These are phyloP conservation scores for Cronartium quercuum DNA, from an alignment of 1,284 basidiomycete genomes.

Conservation along the genomic window DNA sequence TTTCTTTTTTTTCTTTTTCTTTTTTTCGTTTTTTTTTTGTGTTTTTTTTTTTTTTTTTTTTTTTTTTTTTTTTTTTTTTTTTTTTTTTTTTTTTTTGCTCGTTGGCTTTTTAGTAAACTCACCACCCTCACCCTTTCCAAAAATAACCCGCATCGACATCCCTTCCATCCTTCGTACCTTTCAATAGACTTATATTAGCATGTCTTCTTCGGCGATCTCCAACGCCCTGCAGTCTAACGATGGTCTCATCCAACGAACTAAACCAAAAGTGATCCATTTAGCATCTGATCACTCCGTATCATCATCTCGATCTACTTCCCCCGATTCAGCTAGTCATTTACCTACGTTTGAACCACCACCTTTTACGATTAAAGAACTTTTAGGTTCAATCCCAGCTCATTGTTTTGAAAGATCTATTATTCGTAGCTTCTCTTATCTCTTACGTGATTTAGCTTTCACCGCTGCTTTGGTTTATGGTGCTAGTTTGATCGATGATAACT, in stretches of 20 bases:
- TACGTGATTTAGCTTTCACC: constrained; percentile 25
- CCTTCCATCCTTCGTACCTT: no score
- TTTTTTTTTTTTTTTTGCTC: no score
- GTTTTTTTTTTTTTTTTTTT: neutral
- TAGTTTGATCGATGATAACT: constrained; percentile 16
- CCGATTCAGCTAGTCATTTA: neutral
- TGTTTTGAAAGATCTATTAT: constrained; percentile 88
- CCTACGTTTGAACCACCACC: constrained; percentile 18
- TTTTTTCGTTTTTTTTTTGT: neutral
- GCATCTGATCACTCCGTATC: constrained; percentile 6
- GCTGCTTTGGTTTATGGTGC: constrained; percentile 6
- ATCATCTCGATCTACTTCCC: constrained; percentile 20
- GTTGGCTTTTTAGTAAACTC: no score
- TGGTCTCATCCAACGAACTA: neutral
- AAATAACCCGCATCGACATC: no score
- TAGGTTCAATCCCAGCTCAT: constrained; percentile 75
- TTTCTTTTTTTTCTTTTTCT: neutral
- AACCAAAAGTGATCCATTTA: constrained; percentile 26
- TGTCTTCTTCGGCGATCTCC: neutral
- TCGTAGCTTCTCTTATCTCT: constrained; percentile 71
- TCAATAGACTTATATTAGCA: no score
- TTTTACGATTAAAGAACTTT: constrained; percentile 75
- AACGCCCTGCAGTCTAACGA: neutral
- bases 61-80: neutral
- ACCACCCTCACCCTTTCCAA: no score